These are phyloP conservation scores for Xylariaceae sp. DNA, from an alignment of 2,329 filamentous ascomycete genomes.

Conservation along the genomic window DNA sequence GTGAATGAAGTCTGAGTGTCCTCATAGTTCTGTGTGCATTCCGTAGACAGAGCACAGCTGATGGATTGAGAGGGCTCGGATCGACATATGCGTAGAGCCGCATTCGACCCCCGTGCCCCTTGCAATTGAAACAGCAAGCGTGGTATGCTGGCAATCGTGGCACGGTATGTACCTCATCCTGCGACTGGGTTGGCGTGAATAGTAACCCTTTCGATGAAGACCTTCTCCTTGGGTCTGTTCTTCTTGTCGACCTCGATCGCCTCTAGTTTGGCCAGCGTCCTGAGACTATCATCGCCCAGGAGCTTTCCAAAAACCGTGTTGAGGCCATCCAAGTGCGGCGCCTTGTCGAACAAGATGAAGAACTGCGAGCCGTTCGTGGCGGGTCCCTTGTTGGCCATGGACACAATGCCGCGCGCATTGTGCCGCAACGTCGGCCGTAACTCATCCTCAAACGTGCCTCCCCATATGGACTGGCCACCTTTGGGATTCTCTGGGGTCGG, in stretches of 20 bases:
- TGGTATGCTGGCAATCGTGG: background rate
- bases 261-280: conserved; percentile 67
- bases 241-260: conserved; percentile 70
- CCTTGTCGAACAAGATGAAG: conserved; percentile 72
- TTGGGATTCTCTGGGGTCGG: conserved; percentile 57
- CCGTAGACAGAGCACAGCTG: background rate
- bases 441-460: conserved; percentile 71
- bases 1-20: background rate
- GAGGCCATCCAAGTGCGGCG: conserved; percentile 74
- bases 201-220: conserved; percentile 63
- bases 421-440: conserved; percentile 66
- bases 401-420: conserved; percentile 62
- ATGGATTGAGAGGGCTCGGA: background rate
- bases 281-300: conserved; percentile 57
- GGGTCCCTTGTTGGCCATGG: conserved; percentile 74
- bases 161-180: conserved; percentile 36
- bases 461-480: conserved; percentile 68
- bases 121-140: background rate
- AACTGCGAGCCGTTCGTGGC: conserved; percentile 75
- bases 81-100: background rate
- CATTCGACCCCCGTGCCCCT: background rate
- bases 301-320: conserved; percentile 81
- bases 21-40: background rate
- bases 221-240: conserved; percentile 61
- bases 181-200: conserved; percentile 78